A percentile compares a stretch with the other conserved stretches of the same genome.
Evolutionary conservation across 1,139 yeast species (phyloP).

Genomic region (Candida anutae): DNA sequence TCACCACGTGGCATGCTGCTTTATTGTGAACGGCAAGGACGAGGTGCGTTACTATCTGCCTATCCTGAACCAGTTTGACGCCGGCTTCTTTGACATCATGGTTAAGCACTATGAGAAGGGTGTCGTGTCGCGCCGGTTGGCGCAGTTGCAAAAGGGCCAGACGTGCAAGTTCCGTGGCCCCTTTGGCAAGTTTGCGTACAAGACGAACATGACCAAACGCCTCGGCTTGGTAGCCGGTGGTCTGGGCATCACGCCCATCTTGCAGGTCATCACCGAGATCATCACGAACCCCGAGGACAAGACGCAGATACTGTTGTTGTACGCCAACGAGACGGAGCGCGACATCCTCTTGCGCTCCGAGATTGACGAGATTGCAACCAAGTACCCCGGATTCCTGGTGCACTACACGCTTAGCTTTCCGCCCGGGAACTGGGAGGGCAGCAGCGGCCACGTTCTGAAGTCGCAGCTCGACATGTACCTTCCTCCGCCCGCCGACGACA

Average conservation of each 20-base stretch:
- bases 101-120: conserved; percentile 71
- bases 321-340: conserved; percentile 65
- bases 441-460: conserved; percentile 50
- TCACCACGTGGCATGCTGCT: conserved; percentile 61
- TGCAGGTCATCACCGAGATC: conserved; percentile 57
- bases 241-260: conserved; percentile 72
- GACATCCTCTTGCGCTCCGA: conserved; percentile 66
- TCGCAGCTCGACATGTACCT: conserved; percentile 47
- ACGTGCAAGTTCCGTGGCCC: conserved; percentile 70
- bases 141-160: conserved; percentile 55
- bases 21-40: conserved; percentile 49
- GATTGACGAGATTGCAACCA: conserved; percentile 56
- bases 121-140: conserved; percentile 56
- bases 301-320: conserved; percentile 54
- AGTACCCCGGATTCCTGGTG: conserved; percentile 54
- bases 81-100: conserved; percentile 66
- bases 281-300: conserved; percentile 60
- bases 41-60: conserved; percentile 69
- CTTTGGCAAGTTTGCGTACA: conserved; percentile 61
- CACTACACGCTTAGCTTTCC: conserved; percentile 37
- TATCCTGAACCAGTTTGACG: conserved; percentile 59
- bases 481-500: conserved; percentile 39
- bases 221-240: conserved; percentile 77
- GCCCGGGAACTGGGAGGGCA: conserved; percentile 45
- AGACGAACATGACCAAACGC: conserved; percentile 50